Evolutionary conservation across 2,329 filamentous ascomycete species (phyloP).

Genomic region (Aspergillus japonicus): DNA sequence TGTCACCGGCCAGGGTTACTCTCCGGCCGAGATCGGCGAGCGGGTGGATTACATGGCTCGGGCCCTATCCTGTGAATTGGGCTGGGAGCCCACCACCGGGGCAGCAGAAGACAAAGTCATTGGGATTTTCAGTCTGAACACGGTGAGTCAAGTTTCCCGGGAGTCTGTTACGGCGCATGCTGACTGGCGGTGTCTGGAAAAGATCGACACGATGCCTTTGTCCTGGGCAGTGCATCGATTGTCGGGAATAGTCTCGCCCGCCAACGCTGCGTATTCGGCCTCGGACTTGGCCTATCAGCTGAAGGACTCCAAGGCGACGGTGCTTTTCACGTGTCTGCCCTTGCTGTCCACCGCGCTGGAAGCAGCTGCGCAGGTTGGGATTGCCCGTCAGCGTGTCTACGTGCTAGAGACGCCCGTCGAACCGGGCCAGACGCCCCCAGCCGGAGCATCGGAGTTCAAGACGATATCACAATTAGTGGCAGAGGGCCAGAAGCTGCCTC

Average conservation of each 20-base stretch:
- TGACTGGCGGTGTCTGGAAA: background rate
- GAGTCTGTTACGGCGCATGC: background rate
- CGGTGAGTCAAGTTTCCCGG: background rate
- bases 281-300: constrained; percentile 8
- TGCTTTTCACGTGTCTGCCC: constrained; percentile 10
- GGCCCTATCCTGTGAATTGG: constrained; percentile 4
- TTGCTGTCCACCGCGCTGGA: constrained; percentile 3
- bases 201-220: constrained; percentile 11
- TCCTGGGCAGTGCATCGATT: constrained; percentile 14
- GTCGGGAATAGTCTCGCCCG: constrained; percentile 11
- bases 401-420: constrained; percentile 1
- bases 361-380: background rate
- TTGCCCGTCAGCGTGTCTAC: constrained; percentile 1
- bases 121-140: constrained; percentile 11
- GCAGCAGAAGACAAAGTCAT: constrained; percentile 12
- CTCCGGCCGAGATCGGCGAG: background rate
- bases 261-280: constrained; percentile 6
- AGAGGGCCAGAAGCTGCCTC: background rate
- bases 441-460: constrained; percentile 6
- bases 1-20: background rate
- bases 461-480: constrained; percentile 4
- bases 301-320: background rate
- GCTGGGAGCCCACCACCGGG: constrained; percentile 11
- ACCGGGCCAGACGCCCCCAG: background rate
- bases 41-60: constrained; percentile 12